Base-by-base conservation (phyloP, 2,329 filamentous ascomycete genomes). In the Calonectria honghensis region DNA sequence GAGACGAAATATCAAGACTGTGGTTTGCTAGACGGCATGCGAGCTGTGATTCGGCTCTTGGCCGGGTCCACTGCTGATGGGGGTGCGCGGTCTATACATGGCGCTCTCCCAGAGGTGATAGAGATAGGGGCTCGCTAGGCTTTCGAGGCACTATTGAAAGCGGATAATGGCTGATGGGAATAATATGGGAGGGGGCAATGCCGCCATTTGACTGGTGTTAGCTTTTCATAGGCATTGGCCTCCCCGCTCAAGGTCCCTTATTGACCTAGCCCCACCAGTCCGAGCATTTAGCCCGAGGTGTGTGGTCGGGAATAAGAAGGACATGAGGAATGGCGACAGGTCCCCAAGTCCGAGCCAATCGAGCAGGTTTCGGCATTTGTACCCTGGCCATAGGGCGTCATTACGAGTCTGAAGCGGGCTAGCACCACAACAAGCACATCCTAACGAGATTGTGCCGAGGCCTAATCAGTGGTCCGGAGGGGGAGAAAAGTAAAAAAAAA, bases 231-330 rank as follows among this genome's bases (percentile, higher is more conserved):
- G 45, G 27, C 24, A 51, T 41, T 65, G 59, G 50, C 31, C 37
- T 64, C 64, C 64, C 71, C 64, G 35, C 65, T 54, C 54, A 13
- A 66, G 14, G 66, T 59, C 50, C 68, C 35, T 39, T n/a, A 39
- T 41, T 41, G 52, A n/a, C 24, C 35, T 61, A 32, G 11, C 41
- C 61, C 57, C 67, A 67, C 61, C 39, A 48, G 27, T 67, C 59
- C 66, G 59, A 50, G 71, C 50, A 39, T 50, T 63, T 64, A 54
- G 39, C 51, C 76, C 39, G 48, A 41, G 41, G 59, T 45, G 71
- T 45, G 57, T 24, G 6, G 9, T 39, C 79, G 79, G 79, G 72
- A 81, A 81, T 80, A 80, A 77, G 45, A 70, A 76, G 78, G 78
- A 63, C 11, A 48, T 81, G 78, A 69, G 52, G 37, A 66, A 64